Conservation (phyloP, 768 basidiomycete genomes). For the Pleurotus tuoliensis region DNA sequence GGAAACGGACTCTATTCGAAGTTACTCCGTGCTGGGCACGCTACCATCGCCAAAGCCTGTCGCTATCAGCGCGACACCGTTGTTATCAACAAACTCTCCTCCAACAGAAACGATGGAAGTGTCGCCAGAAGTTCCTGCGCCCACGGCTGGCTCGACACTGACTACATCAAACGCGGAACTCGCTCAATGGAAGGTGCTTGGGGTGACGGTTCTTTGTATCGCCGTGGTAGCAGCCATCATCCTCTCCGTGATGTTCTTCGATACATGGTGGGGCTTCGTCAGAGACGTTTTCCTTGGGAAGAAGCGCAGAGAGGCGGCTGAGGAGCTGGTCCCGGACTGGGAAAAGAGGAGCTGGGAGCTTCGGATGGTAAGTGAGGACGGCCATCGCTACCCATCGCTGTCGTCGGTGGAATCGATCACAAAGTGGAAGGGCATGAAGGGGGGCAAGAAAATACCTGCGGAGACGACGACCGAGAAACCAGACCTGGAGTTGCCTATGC, state of each 20-base stretch:
- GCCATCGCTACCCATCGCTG: slow-evolving; percentile 44
- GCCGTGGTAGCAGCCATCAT: slow-evolving; percentile 52
- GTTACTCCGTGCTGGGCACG: slow-evolving; percentile 2
- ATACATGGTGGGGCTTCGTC: slow-evolving; percentile 64
- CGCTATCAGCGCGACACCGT: not conserved
- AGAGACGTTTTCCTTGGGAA: slow-evolving; percentile 44
- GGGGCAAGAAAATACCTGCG: slow-evolving; percentile 10
- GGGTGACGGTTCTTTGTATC: slow-evolving; percentile 62
- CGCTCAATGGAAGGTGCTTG: slow-evolving; percentile 66
- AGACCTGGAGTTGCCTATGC: slow-evolving; percentile 12
- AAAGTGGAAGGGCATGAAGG: slow-evolving; percentile 19
- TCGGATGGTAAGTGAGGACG: slow-evolving; percentile 41
- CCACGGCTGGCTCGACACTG: slow-evolving; percentile 1
- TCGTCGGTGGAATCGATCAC: slow-evolving; percentile 34
- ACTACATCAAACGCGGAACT: slow-evolving; percentile 38
- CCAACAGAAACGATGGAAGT: slow-evolving; percentile 1
- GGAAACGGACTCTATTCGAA: slow-evolving; percentile 7
- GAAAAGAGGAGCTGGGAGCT: slow-evolving; percentile 58
- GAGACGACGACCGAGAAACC: not conserved
- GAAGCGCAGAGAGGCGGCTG: slow-evolving; percentile 27
- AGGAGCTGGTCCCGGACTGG: slow-evolving; percentile 64
- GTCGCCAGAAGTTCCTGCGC: not conserved
- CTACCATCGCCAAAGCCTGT: not conserved
- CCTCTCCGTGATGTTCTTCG: slow-evolving; percentile 63
- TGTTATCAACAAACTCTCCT: not conserved